Evolutionary conservation across 2,329 filamentous ascomycete genomes (phyloP).

Genomic region (Aspergillus sp.): DNA sequence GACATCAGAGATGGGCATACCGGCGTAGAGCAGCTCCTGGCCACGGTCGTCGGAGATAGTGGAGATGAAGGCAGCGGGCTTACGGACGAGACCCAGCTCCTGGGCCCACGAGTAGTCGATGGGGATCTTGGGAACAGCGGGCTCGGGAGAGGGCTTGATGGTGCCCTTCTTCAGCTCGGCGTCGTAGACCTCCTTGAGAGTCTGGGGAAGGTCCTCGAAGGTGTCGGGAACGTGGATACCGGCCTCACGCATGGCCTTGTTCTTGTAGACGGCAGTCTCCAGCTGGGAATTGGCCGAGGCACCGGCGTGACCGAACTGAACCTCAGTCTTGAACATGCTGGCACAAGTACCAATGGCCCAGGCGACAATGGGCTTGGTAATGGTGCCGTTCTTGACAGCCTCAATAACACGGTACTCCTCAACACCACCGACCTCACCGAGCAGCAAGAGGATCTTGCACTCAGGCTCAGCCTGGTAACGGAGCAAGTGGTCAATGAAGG

Average conservation of each 20-base stretch:
- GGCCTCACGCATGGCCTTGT: slow-evolving; percentile 91
- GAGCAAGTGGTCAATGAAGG: slow-evolving; percentile 97
- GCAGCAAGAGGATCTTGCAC: slow-evolving; percentile 93
- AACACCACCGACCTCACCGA: slow-evolving; percentile 98
- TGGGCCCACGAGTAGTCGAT: slow-evolving; percentile 99
- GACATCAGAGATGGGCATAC: slow-evolving; percentile 99
- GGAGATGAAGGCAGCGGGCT: slow-evolving; percentile 98
- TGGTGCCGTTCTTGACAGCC: slow-evolving; percentile 86
- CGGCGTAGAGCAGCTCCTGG: slow-evolving; percentile 96
- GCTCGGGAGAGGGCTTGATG: slow-evolving; percentile 82
- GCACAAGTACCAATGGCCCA: slow-evolving; percentile 99
- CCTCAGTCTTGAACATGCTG: slow-evolving; percentile 99
- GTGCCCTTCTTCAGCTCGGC: slow-evolving; percentile 78
- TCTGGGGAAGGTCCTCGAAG: slow-evolving; percentile 85
- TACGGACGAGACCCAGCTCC: slow-evolving; percentile 98
- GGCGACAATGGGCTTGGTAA: slow-evolving; percentile 97
- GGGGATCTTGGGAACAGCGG: slow-evolving; percentile 94
- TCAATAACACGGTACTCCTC: slow-evolving; percentile 99
- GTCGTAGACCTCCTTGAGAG: slow-evolving; percentile 79
- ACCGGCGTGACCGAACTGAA: slow-evolving; percentile 98
- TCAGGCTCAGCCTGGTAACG: slow-evolving; percentile 94
- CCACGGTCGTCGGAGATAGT: slow-evolving; percentile 99
- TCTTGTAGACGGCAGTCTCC: slow-evolving; percentile 94
- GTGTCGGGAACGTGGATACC: slow-evolving; percentile 93
- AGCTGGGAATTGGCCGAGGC: slow-evolving; percentile 99